Conservation (phyloP, 2,329 filamentous ascomycete genomes). For the Neopestalotiopsis sp. region DNA sequence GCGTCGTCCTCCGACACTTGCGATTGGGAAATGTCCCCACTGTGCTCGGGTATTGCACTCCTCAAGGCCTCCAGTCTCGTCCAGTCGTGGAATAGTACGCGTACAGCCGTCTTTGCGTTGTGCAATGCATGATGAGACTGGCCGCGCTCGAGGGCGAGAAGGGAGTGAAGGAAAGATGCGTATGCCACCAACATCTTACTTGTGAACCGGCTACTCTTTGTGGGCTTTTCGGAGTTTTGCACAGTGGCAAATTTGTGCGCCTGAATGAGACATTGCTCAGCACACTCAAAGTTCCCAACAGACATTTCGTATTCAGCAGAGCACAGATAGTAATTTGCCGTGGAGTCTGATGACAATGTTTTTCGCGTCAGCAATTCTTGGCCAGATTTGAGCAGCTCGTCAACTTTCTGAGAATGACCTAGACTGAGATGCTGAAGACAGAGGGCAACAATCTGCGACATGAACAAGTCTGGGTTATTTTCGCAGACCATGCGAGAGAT, state of each 20-base stretch:
- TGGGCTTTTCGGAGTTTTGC: constrained; percentile 25
- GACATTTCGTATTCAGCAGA: constrained; percentile 77
- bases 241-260: constrained; percentile 45
- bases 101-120: constrained; percentile 63
- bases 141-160: constrained; percentile 67
- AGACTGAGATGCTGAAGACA: constrained; percentile 59
- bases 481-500: constrained; percentile 46
- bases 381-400: constrained; percentile 61
- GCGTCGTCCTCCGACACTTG: constrained; percentile 33
- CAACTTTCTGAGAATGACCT: constrained; percentile 58
- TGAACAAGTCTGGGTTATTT: constrained; percentile 42
- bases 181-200: constrained; percentile 62
- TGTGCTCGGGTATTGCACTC: constrained; percentile 22
- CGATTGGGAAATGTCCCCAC: constrained; percentile 32
- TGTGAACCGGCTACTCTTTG: constrained; percentile 44
- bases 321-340: constrained; percentile 67
- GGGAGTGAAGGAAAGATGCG: constrained; percentile 69
- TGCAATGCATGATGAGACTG: constrained; percentile 62
- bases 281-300: constrained; percentile 69
- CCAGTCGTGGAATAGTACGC: constrained; percentile 62
- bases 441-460: constrained; percentile 53
- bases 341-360: constrained; percentile 46
- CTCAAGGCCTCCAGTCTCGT: constrained; percentile 52
- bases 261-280: constrained; percentile 46
- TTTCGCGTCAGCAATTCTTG: constrained; percentile 52